Evolutionary conservation across 768 basidiomycete genomes (phyloP).

Genomic region (Scleroderma bovista): DNA sequence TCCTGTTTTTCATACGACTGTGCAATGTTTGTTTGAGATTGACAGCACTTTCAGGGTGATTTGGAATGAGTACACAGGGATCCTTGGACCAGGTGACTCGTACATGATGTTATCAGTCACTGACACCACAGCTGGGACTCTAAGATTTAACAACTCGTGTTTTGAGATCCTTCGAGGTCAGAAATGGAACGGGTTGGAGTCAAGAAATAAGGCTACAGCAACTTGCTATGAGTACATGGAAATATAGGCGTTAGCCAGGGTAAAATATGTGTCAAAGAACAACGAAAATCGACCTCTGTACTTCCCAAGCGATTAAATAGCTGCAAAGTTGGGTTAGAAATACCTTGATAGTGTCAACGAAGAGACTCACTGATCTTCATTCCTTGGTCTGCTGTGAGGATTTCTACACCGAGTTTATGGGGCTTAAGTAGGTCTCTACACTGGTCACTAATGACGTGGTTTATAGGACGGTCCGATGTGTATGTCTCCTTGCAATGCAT

Average conservation of each 20-base stretch:
- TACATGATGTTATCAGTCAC: too few species aligned
- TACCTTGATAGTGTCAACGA: background rate
- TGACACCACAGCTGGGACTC: too few species aligned
- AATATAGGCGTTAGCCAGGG: too few species aligned
- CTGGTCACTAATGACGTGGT: conserved; percentile 69
- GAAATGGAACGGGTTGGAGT: background rate
- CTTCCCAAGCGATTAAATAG: conserved; percentile 14
- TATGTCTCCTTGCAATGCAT: conserved; percentile 85
- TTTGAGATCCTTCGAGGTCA: too few species aligned
- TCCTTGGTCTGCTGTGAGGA: conserved; percentile 73
- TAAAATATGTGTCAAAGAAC: background rate
- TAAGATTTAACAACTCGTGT: too few species aligned
- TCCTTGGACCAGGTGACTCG: too few species aligned
- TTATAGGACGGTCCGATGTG: conserved; percentile 44
- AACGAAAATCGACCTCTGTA: background rate
- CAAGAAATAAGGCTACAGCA: conserved; percentile 34
- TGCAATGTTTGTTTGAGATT: too few species aligned
- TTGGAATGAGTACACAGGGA: too few species aligned
- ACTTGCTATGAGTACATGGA: too few species aligned
- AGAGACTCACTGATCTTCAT: conserved; percentile 66
- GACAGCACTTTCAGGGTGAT: too few species aligned
- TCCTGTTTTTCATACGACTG: too few species aligned
- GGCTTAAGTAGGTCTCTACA: conserved; percentile 56
- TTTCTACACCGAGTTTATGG: conserved; percentile 62
- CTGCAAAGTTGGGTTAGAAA: background rate